Evolutionary conservation across 352 stramenopile species (phyloP).

Genomic region (Pythium pyrilobum): DNA sequence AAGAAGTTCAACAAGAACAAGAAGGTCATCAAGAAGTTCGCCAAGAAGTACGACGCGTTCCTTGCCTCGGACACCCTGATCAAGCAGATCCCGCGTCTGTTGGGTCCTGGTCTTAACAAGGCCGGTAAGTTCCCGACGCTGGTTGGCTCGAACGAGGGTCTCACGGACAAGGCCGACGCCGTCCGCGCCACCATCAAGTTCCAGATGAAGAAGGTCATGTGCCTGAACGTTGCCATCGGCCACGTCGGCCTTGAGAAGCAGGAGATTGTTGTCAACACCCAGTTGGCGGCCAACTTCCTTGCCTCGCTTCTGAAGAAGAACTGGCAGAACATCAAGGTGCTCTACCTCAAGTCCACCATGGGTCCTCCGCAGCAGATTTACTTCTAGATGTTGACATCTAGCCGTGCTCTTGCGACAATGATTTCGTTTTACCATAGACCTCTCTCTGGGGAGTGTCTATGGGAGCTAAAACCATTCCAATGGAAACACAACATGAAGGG

Average conservation of each 20-base stretch:
- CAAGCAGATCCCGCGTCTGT: constrained; percentile 99
- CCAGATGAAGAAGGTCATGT: constrained; percentile 99
- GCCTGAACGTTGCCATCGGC: constrained; percentile 97
- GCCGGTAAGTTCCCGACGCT: constrained; percentile 99
- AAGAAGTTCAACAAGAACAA: constrained; percentile 99
- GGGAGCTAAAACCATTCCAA: constrained; percentile 28
- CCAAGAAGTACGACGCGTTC: constrained; percentile 99
- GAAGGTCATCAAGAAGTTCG: constrained; percentile 99
- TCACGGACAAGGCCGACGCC: constrained; percentile 97
- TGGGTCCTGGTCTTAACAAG: constrained; percentile 98
- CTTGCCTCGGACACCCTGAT: constrained; percentile 99
- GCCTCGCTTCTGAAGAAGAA: constrained; percentile 99
- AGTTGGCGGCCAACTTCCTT: constrained; percentile 98
- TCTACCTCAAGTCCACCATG: constrained; percentile 99
- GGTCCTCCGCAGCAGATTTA: constrained; percentile 98
- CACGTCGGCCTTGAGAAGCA: constrained; percentile 94
- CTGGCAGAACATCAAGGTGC: constrained; percentile 99
- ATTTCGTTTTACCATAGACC: constrained; percentile 33
- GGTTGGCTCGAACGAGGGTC: constrained; percentile 91
- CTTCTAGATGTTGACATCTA: constrained; percentile 87
- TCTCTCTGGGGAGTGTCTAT: constrained; percentile 11
- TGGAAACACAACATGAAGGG: constrained; percentile 22
- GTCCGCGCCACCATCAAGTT: constrained; percentile 99
- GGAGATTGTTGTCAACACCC: constrained; percentile 97
- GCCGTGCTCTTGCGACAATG: constrained; percentile 10